Percentiles rank a stretch among this genome's conserved stretches.
Conservation (phyloP, 2,329 filamentous ascomycete species). For the Diaporthe citri region DNA sequence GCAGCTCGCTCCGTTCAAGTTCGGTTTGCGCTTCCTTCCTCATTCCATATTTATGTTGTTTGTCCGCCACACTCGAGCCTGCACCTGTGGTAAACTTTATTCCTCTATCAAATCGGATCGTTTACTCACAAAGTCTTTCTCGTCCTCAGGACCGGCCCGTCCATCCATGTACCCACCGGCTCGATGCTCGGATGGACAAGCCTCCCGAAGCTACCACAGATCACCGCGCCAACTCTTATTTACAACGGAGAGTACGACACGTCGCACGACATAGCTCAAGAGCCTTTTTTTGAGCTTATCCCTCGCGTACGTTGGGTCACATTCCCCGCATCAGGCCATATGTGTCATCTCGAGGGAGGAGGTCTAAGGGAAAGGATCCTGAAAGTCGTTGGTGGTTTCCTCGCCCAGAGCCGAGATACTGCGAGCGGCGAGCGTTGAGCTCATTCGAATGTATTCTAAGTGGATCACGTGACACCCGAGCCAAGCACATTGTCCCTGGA, state of each 20-base stretch:
- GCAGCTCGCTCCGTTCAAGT: not conserved
- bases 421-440: too few species aligned
- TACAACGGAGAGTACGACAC: conserved; percentile 47
- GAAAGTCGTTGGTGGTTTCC: conserved; percentile 10
- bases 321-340: not conserved
- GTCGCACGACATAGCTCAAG: conserved; percentile 42
- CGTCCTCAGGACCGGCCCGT: conserved; percentile 40
- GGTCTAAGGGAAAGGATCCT: not conserved
- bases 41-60: not conserved
- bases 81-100: not conserved
- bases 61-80: not conserved
- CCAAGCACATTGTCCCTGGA: too few species aligned
- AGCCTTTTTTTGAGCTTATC: conserved; percentile 15
- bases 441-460: too few species aligned
- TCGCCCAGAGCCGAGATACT: not conserved
- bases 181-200: conserved; percentile 41
- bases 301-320: conserved; percentile 7
- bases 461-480: too few species aligned
- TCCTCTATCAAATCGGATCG: accelerated
- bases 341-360: conserved; percentile 12
- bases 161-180: conserved; percentile 37
- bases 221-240: conserved; percentile 44
- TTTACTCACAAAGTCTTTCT: not conserved
- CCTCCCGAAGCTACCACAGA: conserved; percentile 42
- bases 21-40: not conserved